These are phyloP conservation scores for Delonix regia DNA, from an alignment of 306 rosid species.

Conservation along the genomic window DNA sequence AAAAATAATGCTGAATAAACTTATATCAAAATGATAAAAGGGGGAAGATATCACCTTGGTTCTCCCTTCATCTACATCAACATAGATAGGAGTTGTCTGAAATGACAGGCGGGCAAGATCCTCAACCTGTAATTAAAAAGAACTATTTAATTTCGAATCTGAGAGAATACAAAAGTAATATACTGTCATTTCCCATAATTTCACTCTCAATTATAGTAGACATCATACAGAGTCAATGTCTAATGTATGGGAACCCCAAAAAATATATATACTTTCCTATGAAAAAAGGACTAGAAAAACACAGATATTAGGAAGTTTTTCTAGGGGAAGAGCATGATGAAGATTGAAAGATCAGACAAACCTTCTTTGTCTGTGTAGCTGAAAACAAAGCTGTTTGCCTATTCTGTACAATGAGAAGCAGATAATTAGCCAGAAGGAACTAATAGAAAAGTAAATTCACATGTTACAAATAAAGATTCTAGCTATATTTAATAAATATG, in stretches of 20 bases:
- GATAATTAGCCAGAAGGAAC: conserved; percentile 31
- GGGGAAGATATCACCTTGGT: conserved; percentile 53
- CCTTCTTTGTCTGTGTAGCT: conserved; percentile 99
- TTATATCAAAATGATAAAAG: not conserved
- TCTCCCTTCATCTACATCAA: conserved; percentile 90
- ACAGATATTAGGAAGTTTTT: not conserved
- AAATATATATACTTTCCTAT: not conserved
- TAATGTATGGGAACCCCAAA: not conserved
- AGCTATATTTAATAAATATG: conserved; percentile 1
- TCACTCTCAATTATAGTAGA: conserved; percentile 4
- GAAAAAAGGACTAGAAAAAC: not conserved
- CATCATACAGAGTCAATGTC: conserved; percentile 18
- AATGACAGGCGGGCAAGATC: conserved; percentile 90
- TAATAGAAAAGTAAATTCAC: not conserved
- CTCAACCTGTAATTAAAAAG: conserved; percentile 63
- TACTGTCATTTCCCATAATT: conserved; percentile 16
- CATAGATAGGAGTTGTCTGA: conserved; percentile 67
- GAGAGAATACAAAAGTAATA: conserved; percentile 5
- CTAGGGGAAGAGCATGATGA: not conserved
- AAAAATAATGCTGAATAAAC: conserved; percentile 8
- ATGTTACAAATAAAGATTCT: conserved; percentile 14
- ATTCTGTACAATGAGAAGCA: conserved; percentile 59
- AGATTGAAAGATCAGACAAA: conserved; percentile 38
- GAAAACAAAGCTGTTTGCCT: conserved; percentile 96
- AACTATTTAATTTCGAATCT: not conserved